phyloP scores from a whole-genome alignment of 305 asterid species.

The Lippia alba region DNA sequence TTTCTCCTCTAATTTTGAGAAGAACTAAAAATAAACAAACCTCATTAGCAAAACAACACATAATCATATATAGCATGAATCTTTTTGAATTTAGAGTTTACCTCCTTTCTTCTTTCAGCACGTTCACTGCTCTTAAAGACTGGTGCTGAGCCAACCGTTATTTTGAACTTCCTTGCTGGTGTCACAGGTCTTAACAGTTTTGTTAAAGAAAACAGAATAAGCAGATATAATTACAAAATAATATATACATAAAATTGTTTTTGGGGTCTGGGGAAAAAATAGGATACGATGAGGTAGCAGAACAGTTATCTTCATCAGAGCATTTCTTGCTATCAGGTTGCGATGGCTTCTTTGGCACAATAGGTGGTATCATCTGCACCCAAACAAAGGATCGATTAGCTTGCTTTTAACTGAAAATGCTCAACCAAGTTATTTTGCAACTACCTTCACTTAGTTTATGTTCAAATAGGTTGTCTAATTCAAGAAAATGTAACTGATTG shows the following conservation, averaged over 20 bases:
- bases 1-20: constrained; percentile 77
- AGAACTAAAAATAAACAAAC: constrained; percentile 49
- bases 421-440: constrained; percentile 12
- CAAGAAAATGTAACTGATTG: not conserved
- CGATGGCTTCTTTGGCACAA: constrained; percentile 59
- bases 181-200: constrained; percentile 43
- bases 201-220: constrained; percentile 40
- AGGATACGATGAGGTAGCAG: constrained; percentile 70
- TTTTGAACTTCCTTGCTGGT: constrained; percentile 56
- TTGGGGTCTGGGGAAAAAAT: constrained; percentile 24
- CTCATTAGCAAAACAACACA: constrained; percentile 18
- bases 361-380: constrained; percentile 55
- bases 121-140: constrained; percentile 70
- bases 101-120: constrained; percentile 85
- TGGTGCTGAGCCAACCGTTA: constrained; percentile 64
- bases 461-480: not conserved
- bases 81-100: constrained; percentile 28
- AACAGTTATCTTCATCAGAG: constrained; percentile 73
- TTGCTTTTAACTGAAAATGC: constrained; percentile 26
- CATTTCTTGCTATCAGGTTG: constrained; percentile 77
- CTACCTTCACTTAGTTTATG: constrained; percentile 2
- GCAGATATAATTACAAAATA: constrained; percentile 14
- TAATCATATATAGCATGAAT: constrained; percentile 2
- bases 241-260: constrained; percentile 19
- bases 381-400: constrained; percentile 25